Percentiles rank a stretch among this genome's conserved stretches.
Conservation (phyloP, 1,284 basidiomycete species). For the Ceratorhiza oryzae-sativae region DNA sequence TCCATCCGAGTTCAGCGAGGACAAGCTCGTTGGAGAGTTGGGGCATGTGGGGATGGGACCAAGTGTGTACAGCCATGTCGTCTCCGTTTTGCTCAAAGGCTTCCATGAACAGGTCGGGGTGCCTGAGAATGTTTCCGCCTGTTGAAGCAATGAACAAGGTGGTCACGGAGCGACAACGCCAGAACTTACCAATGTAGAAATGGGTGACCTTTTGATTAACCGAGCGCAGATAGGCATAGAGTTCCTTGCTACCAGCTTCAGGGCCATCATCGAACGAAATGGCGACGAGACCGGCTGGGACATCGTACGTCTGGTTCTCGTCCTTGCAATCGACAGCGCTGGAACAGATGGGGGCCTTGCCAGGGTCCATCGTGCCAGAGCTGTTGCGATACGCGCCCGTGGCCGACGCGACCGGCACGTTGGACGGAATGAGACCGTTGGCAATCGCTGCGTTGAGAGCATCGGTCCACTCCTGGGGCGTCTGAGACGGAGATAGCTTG, state of each 20-base stretch:
- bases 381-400: conserved; percentile 49
- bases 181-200: conserved; percentile 46
- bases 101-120: conserved; percentile 62
- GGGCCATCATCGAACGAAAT: conserved; percentile 77
- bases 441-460: conserved; percentile 68
- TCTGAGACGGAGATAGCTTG: conserved; percentile 48
- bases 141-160: conserved; percentile 52
- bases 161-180: conserved; percentile 42
- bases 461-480: conserved; percentile 70
- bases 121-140: conserved; percentile 69
- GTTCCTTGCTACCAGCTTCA: conserved; percentile 50
- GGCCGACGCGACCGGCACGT: conserved; percentile 59
- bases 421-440: conserved; percentile 73
- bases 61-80: conserved; percentile 82
- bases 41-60: conserved; percentile 83
- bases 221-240: conserved; percentile 50
- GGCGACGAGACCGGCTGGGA: conserved; percentile 63
- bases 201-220: conserved; percentile 43
- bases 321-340: conserved; percentile 63
- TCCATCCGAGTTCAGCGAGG: conserved; percentile 83
- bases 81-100: conserved; percentile 58
- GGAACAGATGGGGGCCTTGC: conserved; percentile 61
- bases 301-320: conserved; percentile 72
- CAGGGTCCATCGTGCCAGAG: conserved; percentile 22
- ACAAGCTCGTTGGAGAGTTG: conserved; percentile 72